Evolutionary conservation across 805 yeast species (phyloP).

Genomic region (Cyberlindnera subsufficiens): DNA sequence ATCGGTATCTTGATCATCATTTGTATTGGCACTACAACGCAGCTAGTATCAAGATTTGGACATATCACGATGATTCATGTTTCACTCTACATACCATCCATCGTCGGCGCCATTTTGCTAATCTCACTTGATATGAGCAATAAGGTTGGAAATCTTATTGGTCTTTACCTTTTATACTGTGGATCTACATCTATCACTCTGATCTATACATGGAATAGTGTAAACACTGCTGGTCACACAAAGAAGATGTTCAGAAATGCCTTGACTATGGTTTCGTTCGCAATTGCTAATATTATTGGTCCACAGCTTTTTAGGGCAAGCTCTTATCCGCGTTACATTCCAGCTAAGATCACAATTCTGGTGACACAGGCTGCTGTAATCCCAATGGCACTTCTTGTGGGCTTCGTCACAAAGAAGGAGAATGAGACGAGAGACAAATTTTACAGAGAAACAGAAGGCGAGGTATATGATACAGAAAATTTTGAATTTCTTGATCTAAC

Average conservation of each 20-base stretch:
- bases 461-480: too few species aligned
- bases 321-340: constrained; percentile 46
- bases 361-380: constrained; percentile 42
- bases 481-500: too few species aligned
- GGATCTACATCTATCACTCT: constrained; percentile 53
- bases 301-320: constrained; percentile 54
- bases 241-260: constrained; percentile 50
- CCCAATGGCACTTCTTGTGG: constrained; percentile 37
- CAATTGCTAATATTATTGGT: constrained; percentile 53
- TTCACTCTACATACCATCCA: too few species aligned
- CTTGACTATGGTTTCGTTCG: constrained; percentile 51
- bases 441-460: too few species aligned
- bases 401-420: constrained; percentile 39
- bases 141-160: constrained; percentile 41
- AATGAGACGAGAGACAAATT: constrained; percentile 42
- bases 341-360: constrained; percentile 53
- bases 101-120: too few species aligned
- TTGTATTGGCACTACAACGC: constrained; percentile 33
- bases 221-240: constrained; percentile 59
- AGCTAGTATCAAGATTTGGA: constrained; percentile 29
- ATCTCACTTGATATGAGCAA: constrained; percentile 35
- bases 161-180: constrained; percentile 41
- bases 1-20: constrained; percentile 41
- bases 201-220: constrained; percentile 55
- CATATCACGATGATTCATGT: constrained; percentile 25